These are phyloP conservation scores for Pythium utonaiense DNA, from an alignment of 352 stramenopile genomes.

Conservation along the genomic window DNA sequence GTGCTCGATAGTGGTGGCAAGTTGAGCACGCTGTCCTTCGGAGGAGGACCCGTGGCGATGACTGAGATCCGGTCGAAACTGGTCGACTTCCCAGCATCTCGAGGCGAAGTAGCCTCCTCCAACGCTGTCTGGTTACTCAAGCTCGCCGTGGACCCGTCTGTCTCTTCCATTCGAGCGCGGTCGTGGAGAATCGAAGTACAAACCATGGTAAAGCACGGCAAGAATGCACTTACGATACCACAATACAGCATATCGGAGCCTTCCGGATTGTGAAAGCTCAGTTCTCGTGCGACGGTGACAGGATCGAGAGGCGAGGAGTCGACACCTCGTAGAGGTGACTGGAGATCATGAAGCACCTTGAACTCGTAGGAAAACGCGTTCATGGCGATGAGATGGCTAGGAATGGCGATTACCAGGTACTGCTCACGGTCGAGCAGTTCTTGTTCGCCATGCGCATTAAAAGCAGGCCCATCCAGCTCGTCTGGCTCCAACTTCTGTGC, in stretches of 20 bases:
- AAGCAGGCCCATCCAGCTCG: slow-evolving; percentile 12
- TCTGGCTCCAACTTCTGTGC: background rate
- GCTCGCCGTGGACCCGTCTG: background rate
- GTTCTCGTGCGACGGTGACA: slow-evolving; percentile 52
- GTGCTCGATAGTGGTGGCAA: slow-evolving; percentile 32
- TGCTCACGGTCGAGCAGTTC: slow-evolving; percentile 50
- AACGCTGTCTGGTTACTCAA: slow-evolving; percentile 15
- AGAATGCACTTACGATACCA: slow-evolving; percentile 60
- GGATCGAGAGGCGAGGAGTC: slow-evolving; percentile 9
- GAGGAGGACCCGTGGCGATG: slow-evolving; percentile 42
- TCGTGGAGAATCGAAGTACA: slow-evolving; percentile 8
- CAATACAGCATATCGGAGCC: slow-evolving; percentile 29
- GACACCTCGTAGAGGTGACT: slow-evolving; percentile 15
- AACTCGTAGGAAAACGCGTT: slow-evolving; percentile 75
- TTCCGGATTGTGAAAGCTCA: slow-evolving; percentile 38
- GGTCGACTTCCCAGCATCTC: background rate
- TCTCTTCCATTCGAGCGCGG: background rate
- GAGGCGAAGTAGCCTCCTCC: background rate
- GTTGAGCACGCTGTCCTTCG: slow-evolving; percentile 56
- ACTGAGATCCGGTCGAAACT: slow-evolving; percentile 34
- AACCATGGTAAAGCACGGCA: slow-evolving; percentile 56
- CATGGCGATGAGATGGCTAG: slow-evolving; percentile 45
- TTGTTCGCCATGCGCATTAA: slow-evolving; percentile 48
- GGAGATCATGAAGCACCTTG: slow-evolving; percentile 50
- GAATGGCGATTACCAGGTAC: slow-evolving; percentile 46